Conservation (phyloP, 495 filamentous ascomycete genomes). For the Penicillium bialowiezense region DNA sequence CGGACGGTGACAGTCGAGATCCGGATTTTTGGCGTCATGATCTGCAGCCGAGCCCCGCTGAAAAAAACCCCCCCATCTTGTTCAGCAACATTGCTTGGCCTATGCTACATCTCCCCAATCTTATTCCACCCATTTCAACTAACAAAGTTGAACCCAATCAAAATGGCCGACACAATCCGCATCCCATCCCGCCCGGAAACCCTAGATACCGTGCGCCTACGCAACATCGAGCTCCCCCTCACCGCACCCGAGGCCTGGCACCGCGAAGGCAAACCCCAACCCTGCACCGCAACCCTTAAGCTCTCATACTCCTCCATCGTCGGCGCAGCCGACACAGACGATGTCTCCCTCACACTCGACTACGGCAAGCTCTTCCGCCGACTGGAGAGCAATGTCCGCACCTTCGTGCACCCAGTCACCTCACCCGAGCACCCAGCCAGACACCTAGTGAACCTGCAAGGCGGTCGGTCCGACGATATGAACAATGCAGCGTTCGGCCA, state of each 20-base stretch:
- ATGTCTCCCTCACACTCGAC: slow-evolving; percentile 45
- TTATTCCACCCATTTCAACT: background rate
- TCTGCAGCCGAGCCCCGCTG: slow-evolving; percentile 20
- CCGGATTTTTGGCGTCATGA: slow-evolving; percentile 16
- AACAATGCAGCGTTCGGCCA: slow-evolving; percentile 26
- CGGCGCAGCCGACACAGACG: slow-evolving; percentile 39
- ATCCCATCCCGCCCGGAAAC: slow-evolving; percentile 35
- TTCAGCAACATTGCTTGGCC: background rate
- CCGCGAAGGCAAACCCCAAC: slow-evolving; percentile 41
- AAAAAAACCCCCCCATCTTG: slow-evolving; percentile 13
- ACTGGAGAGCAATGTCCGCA: slow-evolving; percentile 36
- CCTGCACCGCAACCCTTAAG: slow-evolving; percentile 41
- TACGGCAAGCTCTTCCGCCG: slow-evolving; percentile 49
- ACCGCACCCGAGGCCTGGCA: slow-evolving; percentile 48
- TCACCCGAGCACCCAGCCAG: slow-evolving; percentile 21
- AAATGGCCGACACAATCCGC: slow-evolving; percentile 32
- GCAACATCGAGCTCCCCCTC: slow-evolving; percentile 42
- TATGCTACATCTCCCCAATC: background rate
- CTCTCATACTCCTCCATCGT: slow-evolving; percentile 45
- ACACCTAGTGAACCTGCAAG: slow-evolving; percentile 30
- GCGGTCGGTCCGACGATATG: slow-evolving; percentile 34
- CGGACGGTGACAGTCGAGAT: too few species aligned
- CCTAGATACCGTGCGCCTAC: slow-evolving; percentile 42
- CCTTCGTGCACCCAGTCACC: slow-evolving; percentile 22
- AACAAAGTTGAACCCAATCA: slow-evolving; percentile 4